These are phyloP conservation scores for Silene uniflora DNA, from an alignment of 148 eudicot species.

Conservation along the genomic window DNA sequence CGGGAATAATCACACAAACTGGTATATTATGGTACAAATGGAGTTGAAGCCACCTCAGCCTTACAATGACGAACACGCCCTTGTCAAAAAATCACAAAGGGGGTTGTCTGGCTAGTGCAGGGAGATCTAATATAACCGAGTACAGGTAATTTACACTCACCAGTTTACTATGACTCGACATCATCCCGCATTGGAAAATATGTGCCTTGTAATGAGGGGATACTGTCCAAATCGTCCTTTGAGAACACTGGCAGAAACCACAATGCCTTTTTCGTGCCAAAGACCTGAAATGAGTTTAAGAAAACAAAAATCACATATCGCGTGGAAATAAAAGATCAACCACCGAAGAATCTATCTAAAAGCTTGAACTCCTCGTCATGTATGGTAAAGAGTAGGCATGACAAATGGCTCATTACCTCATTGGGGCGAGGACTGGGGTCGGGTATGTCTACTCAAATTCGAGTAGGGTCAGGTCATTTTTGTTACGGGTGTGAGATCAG, in stretches of 20 bases:
- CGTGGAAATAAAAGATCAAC: neutral
- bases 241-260: slow-evolving; percentile 80
- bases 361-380: neutral
- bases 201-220: slow-evolving; percentile 65
- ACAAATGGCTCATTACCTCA: too few relatives aligned
- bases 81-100: slow-evolving; percentile 19
- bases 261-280: slow-evolving; percentile 63
- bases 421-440: too few relatives aligned
- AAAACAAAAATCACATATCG: neutral
- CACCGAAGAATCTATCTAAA: neutral
- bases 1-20: slow-evolving; percentile 13
- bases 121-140: neutral
- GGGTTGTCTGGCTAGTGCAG: slow-evolving; percentile 5
- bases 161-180: slow-evolving; percentile 30
- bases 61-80: neutral
- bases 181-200: slow-evolving; percentile 63
- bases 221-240: slow-evolving; percentile 71
- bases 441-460: too few relatives aligned
- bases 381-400: too few relatives aligned
- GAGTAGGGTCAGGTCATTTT: too few relatives aligned
- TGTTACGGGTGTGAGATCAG: too few relatives aligned
- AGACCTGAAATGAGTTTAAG: slow-evolving; percentile 46
- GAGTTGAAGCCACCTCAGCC: neutral
- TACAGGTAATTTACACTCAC: slow-evolving; percentile 11
- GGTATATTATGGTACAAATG: slow-evolving; percentile 9